These are phyloP conservation scores for Candida methanosorbosa DNA, from an alignment of 805 yeast species.

Conservation along the genomic window DNA sequence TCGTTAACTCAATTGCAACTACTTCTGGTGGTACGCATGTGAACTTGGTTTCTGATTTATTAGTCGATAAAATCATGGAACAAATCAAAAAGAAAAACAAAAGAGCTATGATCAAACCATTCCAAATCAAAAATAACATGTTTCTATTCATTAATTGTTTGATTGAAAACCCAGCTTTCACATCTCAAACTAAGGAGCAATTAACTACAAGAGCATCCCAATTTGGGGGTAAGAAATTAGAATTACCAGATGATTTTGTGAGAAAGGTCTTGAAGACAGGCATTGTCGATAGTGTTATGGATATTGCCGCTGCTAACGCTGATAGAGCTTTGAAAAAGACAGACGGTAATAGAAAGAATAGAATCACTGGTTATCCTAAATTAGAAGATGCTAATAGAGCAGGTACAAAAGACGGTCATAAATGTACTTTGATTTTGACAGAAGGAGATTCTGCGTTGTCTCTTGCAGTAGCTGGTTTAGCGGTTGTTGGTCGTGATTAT, in stretches of 20 bases:
- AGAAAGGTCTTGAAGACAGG: slow-evolving; percentile 63
- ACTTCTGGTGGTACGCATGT: slow-evolving; percentile 97
- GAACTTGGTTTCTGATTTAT: slow-evolving; percentile 74
- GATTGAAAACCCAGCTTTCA: slow-evolving; percentile 93
- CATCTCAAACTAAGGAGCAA: slow-evolving; percentile 96
- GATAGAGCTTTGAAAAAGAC: slow-evolving; percentile 79
- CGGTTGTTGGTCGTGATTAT: slow-evolving; percentile 90
- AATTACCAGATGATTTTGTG: slow-evolving; percentile 70
- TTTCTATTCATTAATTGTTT: slow-evolving; percentile 86
- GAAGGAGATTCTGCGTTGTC: slow-evolving; percentile 97
- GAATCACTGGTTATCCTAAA: slow-evolving; percentile 84
- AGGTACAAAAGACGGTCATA: slow-evolving; percentile 85
- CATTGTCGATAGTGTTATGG: slow-evolving; percentile 64
- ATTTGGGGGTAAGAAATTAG: slow-evolving; percentile 76
- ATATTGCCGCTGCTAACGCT: slow-evolving; percentile 82
- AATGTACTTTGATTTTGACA: slow-evolving; percentile 87
- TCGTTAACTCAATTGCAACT: slow-evolving; percentile 96
- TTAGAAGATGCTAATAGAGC: slow-evolving; percentile 95
- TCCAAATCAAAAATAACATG: slow-evolving; percentile 84
- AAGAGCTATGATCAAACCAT: slow-evolving; percentile 69
- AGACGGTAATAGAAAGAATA: slow-evolving; percentile 76
- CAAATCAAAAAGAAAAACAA: slow-evolving; percentile 57
- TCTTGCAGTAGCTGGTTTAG: slow-evolving; percentile 85
- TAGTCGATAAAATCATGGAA: slow-evolving; percentile 69
- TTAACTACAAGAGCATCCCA: slow-evolving; percentile 81